A percentile compares a stretch with the other conserved stretches of the same genome.
phyloP scores from a whole-genome alignment of 2,329 filamentous ascomycete genomes.

The Fusarium keratoplasticum region DNA sequence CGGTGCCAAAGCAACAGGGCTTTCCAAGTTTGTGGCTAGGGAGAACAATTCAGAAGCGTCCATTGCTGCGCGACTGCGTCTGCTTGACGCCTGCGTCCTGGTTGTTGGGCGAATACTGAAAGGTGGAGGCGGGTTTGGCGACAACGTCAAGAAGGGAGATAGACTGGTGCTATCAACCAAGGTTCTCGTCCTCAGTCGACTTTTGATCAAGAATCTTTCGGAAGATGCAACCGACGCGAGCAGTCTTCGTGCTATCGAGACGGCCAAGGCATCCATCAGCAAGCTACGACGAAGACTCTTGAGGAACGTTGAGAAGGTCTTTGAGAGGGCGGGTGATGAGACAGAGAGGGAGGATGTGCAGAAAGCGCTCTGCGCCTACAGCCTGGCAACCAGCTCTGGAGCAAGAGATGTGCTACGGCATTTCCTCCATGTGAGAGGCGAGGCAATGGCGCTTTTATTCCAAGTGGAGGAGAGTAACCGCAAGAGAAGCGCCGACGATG shows the following conservation, averaged over 20 bases:
- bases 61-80: slow-evolving; percentile 58
- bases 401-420: slow-evolving; percentile 82
- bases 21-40: slow-evolving; percentile 59
- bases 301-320: slow-evolving; percentile 74
- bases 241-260: slow-evolving; percentile 61
- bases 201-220: slow-evolving; percentile 79
- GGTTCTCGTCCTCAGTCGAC: slow-evolving; percentile 78
- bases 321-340: slow-evolving; percentile 71
- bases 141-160: slow-evolving; percentile 55
- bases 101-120: slow-evolving; percentile 62
- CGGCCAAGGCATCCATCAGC: slow-evolving; percentile 72
- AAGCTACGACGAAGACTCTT: slow-evolving; percentile 73
- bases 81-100: slow-evolving; percentile 65
- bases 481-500: slow-evolving; percentile 56
- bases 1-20: slow-evolving; percentile 71
- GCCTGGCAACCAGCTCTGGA: slow-evolving; percentile 82
- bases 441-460: slow-evolving; percentile 74
- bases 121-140: slow-evolving; percentile 48
- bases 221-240: slow-evolving; percentile 55
- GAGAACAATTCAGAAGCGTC: slow-evolving; percentile 44
- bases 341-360: slow-evolving; percentile 66
- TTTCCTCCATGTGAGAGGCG: slow-evolving; percentile 79
- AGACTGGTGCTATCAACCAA: slow-evolving; percentile 73
- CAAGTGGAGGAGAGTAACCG: slow-evolving; percentile 59
- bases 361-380: slow-evolving; percentile 83